Conservation (phyloP, 176 grass and related monocot species). For the Oryza glumipatula region DNA sequence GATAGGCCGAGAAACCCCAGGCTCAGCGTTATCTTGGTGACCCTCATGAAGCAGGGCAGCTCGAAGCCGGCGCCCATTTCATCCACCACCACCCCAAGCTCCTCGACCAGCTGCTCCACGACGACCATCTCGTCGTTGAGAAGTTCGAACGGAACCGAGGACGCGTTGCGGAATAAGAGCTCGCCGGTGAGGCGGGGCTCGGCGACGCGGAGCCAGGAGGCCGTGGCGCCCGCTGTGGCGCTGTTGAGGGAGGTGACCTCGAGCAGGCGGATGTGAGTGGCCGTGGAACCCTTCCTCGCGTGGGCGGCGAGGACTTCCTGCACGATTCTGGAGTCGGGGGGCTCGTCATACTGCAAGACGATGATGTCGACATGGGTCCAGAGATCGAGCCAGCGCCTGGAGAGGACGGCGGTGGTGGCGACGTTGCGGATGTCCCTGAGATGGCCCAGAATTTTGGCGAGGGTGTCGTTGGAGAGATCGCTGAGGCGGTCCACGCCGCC, state of each 20-base stretch:
- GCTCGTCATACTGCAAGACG: background rate
- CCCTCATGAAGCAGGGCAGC: constrained; percentile 25
- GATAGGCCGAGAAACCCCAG: background rate
- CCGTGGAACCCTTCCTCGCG: too few species aligned
- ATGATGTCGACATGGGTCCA: background rate
- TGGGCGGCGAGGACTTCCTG: background rate
- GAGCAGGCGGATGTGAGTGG: background rate
- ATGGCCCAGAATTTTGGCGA: background rate
- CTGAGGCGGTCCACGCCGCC: background rate
- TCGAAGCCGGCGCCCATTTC: background rate
- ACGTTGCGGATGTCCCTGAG: background rate
- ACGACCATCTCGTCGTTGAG: background rate
- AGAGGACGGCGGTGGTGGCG: background rate
- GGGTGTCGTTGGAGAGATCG: background rate
- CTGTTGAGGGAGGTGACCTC: background rate
- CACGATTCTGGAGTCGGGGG: background rate
- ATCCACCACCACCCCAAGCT: too few species aligned
- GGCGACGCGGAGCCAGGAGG: constrained; percentile 1
- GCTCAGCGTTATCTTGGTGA: background rate
- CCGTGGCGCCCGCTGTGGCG: background rate
- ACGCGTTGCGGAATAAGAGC: background rate
- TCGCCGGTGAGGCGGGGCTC: background rate
- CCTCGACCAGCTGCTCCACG: background rate
- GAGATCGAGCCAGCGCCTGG: background rate
- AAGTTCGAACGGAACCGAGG: too few species aligned